These are phyloP conservation scores for Fusarium hostae DNA, from an alignment of 2,329 filamentous ascomycete genomes.

Conservation along the genomic window DNA sequence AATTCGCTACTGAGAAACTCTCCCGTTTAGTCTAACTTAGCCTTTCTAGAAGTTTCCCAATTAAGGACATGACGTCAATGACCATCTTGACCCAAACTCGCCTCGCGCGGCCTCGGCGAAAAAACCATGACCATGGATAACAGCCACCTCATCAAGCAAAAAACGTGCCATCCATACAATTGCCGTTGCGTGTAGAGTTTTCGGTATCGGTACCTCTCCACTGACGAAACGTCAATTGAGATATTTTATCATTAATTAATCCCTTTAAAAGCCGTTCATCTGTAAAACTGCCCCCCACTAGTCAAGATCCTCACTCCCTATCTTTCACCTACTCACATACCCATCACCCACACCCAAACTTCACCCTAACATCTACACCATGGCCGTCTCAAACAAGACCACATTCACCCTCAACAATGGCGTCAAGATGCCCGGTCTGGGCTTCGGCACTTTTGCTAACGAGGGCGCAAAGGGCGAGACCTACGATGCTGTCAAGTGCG, in stretches of 20 bases:
- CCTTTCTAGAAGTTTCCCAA: conserved; percentile 29
- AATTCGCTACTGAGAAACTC: conserved; percentile 11
- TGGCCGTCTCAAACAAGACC: conserved; percentile 43
- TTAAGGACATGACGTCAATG: conserved; percentile 26
- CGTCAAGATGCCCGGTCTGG: conserved; percentile 70
- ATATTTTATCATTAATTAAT: conserved; percentile 4
- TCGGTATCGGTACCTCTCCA: conserved; percentile 5
- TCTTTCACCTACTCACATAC: conserved; percentile 11
- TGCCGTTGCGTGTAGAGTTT: background rate
- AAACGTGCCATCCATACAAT: conserved; percentile 12
- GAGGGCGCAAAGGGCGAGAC: conserved; percentile 59
- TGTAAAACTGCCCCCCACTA: background rate
- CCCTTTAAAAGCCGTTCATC: conserved; percentile 24
- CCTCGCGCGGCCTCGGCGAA: conserved; percentile 25
- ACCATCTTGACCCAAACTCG: conserved; percentile 1
- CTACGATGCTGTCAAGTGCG: conserved; percentile 52
- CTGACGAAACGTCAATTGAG: conserved; percentile 14
- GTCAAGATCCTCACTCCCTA: background rate
- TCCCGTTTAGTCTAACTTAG: background rate
- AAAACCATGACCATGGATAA: background rate
- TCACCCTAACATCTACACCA: conserved; percentile 18
- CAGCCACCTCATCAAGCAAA: conserved; percentile 29
- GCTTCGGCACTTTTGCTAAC: conserved; percentile 74
- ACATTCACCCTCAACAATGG: conserved; percentile 61
- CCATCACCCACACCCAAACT: conserved; percentile 4